Base-by-base conservation (phyloP, 2,329 filamentous ascomycete species). In the Penicillium sp. region DNA sequence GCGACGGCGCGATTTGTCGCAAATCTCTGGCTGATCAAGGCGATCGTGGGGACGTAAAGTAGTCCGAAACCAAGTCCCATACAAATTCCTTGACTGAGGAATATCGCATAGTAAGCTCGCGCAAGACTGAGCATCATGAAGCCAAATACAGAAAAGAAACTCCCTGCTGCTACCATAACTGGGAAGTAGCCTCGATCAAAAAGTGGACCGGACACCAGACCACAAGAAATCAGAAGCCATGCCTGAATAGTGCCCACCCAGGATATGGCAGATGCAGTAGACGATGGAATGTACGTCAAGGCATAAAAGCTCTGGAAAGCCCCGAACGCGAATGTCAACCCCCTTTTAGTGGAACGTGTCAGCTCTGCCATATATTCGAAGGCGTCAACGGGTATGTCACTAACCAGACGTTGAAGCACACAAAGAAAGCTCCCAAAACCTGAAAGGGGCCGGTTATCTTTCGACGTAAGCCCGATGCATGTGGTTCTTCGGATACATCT, bases 21-120 rank as follows among this genome's bases (percentile, higher is more conserved):
- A 61, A 87, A 88, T 43, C 85, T 85, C 0, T 81, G 83, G 13
- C 79, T 75, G 2, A 83, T 71, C 36, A 83, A 72, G 37, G 79
- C 73, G 9, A 81, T 59, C 36, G 75, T 77, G 35, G 83, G 77
- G 16, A 77, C 76, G 31, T 77, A 75, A 11, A 76, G 60, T 4
- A 76, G 69, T 5, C 78, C 78, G 1, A 75, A 72, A 7, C 78
- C 69, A 60, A 77, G 70, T 35, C 78, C 78, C 19, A 79, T 74
- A 53, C 80, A 82, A 0, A 85, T 61, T 0, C 80, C 82, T 54
- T 85, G 82, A 9, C 60, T 63, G 6, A 66, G 35, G 11, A 66
- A 66, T 10, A 66, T 58, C 9, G 77, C 72, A 64, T 72, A 78
- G 57, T 77, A 79, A 50, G 67, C 27, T 0, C 67, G 64, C 62